Evolutionary conservation across 1,139 yeast species (phyloP), one percentile per base, ranked within the genome.

Genomic region (Kluyveromyces sp.): DNA sequence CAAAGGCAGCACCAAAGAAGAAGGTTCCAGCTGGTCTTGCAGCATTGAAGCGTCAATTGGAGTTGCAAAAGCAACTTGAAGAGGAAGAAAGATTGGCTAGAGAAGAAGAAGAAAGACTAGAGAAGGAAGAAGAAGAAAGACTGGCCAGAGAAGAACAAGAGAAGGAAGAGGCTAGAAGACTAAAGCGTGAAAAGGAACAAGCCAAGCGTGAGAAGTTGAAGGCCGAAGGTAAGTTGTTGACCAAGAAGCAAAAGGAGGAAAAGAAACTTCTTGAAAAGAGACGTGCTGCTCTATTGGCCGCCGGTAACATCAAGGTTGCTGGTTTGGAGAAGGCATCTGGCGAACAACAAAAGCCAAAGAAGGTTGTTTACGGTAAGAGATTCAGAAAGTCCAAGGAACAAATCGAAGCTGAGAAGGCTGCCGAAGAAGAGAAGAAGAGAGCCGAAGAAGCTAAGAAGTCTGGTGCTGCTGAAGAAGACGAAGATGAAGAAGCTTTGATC

Each of bases 201-300:
- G 79, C 81, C 61, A 78, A 83, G 73, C 80, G 75, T 58, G 92
- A 83, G 59, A 84, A 81, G 67, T 73, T 84, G 66, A 86, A 87
- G 70, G 95, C 96, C 28, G 96, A 90, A 68, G 99, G 99, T 61
- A 92, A 84, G 59, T 75, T 79, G 48, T 68, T 85, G 64, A 86
- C 97, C 50, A 92, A 87, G 72, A 92, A 90, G 65, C 98, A 92
- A 72, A 88, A 86, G 69, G 97, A 90, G 68, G 96, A 89, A 64
- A 85, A 86, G 72, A 86, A 82, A 49, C 69, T 83, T 42, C 80
- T 83, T 61, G 97, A 92, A 63, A 84, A 86, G 65, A 87, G 97
- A 71, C 86, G 95, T 67, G 83, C 86, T 56, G 92, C 84, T 58
- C 74, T 92, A 56, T 74, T 92, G 55, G 83, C 83, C 49, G 72